These are phyloP conservation scores for Umbelopsis isabellina DNA, from an alignment of 192 early-diverging fungal species.

Conservation along the genomic window DNA sequence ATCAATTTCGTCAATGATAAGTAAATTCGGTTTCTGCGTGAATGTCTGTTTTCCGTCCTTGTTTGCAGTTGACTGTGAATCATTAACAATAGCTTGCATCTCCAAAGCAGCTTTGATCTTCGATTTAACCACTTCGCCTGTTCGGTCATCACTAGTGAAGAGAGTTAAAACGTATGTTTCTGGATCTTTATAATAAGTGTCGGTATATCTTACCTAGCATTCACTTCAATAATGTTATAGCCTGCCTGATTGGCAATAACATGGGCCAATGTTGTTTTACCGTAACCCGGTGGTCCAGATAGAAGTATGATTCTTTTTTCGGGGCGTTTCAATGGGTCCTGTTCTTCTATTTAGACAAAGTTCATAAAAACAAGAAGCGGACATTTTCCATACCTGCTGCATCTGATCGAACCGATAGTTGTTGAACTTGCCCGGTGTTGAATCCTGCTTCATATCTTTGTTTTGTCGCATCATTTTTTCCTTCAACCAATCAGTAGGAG, in stretches of 20 bases:
- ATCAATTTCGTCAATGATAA: conserved; percentile 97
- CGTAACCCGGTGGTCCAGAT: conserved; percentile 90
- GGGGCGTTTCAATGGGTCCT: conserved; percentile 59
- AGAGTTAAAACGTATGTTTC: not conserved
- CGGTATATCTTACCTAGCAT: conserved; percentile 65
- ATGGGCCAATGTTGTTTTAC: conserved; percentile 97
- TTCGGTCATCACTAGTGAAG: conserved; percentile 88
- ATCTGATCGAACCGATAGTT: conserved; percentile 7
- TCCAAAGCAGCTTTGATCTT: conserved; percentile 79
- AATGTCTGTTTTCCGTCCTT: conserved; percentile 16
- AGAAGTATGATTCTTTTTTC: conserved; percentile 73
- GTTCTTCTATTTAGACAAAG: not conserved
- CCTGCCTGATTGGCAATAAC: conserved; percentile 88
- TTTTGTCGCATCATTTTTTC: conserved; percentile 31
- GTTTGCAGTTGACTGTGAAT: conserved; percentile 22
- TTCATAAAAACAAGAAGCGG: too few relatives aligned
- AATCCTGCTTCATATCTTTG: not conserved
- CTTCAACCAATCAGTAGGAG: conserved; percentile 22
- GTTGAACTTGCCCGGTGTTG: not conserved
- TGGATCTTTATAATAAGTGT: conserved; percentile 6
- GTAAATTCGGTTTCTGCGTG: conserved; percentile 71
- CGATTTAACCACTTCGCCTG: conserved; percentile 69
- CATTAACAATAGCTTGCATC: conserved; percentile 67
- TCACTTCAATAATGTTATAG: conserved; percentile 91
- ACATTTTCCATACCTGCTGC: not conserved